These are phyloP conservation scores for Penicilliopsis zonata DNA, from an alignment of 495 filamentous ascomycete genomes.

Conservation along the genomic window DNA sequence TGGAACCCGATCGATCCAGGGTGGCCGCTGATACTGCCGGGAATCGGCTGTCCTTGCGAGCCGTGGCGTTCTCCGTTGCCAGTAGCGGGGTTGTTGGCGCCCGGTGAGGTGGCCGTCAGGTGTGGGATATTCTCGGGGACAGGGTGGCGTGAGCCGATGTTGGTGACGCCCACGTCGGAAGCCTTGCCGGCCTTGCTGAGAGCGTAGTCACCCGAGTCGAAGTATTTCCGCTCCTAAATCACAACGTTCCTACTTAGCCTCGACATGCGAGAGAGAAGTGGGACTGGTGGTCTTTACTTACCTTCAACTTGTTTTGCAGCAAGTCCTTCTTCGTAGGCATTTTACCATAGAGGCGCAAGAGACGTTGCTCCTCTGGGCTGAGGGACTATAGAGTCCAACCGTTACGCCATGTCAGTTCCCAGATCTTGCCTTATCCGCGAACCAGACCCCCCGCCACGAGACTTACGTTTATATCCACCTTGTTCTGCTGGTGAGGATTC, in stretches of 20 bases:
- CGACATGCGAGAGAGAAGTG: too few species aligned
- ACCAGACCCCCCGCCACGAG: constrained; percentile 4
- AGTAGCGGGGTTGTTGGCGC: constrained; percentile 29
- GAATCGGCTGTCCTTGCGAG: constrained; percentile 26
- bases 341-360: constrained; percentile 94
- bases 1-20: constrained; percentile 38
- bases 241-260: too few species aligned
- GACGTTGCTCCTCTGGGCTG: constrained; percentile 83
- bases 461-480: constrained; percentile 87
- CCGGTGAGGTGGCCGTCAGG: constrained; percentile 62
- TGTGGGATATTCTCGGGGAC: constrained; percentile 95
- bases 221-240: constrained; percentile 87
- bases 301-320: constrained; percentile 92
- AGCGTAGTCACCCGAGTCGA: constrained; percentile 95
- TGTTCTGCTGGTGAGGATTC: constrained; percentile 96
- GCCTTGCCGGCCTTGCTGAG: constrained; percentile 97
- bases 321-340: constrained; percentile 91
- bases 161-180: constrained; percentile 84
- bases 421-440: constrained; percentile 1
- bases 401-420: constrained; percentile 6
- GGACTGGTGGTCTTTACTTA: constrained; percentile 21
- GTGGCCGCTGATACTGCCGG: constrained; percentile 33
- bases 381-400: constrained; percentile 64
- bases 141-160: constrained; percentile 87
- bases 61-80: constrained; percentile 33